These are phyloP conservation scores for Botrytis aclada DNA, from an alignment of 2,329 filamentous ascomycete species.

Conservation along the genomic window DNA sequence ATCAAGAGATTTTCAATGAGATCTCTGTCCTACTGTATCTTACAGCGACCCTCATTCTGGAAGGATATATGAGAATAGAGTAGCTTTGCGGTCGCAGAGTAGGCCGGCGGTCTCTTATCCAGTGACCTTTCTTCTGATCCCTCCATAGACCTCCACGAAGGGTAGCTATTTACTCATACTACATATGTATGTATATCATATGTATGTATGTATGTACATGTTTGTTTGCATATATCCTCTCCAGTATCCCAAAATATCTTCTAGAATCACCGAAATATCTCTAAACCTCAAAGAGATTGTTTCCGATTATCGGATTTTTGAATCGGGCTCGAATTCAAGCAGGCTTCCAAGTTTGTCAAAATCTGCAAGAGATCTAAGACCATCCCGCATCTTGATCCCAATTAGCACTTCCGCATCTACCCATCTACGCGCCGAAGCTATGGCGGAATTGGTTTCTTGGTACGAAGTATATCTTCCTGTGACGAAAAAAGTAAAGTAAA, in stretches of 20 bases:
- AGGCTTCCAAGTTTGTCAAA: slow-evolving; percentile 6
- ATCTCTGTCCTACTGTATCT: background rate
- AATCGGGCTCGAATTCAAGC: background rate
- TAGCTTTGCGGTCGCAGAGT: background rate
- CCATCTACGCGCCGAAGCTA: slow-evolving; percentile 18
- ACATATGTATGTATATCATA: background rate
- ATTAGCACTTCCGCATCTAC: background rate
- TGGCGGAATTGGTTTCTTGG: background rate
- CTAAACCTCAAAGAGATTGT: background rate
- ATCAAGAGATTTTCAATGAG: slow-evolving; percentile 6
- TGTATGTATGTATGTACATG: background rate
- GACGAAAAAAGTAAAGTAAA: background rate
- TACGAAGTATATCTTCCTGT: slow-evolving; percentile 2
- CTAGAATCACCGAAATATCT: background rate
- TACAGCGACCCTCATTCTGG: slow-evolving; percentile 4
- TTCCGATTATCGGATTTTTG: slow-evolving; percentile 1
- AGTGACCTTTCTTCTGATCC: background rate
- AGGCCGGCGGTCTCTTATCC: slow-evolving; percentile 15
- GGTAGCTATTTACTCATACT: background rate
- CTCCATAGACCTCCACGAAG: background rate
- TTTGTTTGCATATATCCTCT: background rate
- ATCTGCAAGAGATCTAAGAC: slow-evolving; percentile 13
- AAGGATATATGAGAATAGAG: background rate
- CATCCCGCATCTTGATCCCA: slow-evolving; percentile 3
- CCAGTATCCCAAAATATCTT: background rate